phyloP scores from a whole-genome alignment of 257 asterid genomes.

The Primulina huaijiensis region DNA sequence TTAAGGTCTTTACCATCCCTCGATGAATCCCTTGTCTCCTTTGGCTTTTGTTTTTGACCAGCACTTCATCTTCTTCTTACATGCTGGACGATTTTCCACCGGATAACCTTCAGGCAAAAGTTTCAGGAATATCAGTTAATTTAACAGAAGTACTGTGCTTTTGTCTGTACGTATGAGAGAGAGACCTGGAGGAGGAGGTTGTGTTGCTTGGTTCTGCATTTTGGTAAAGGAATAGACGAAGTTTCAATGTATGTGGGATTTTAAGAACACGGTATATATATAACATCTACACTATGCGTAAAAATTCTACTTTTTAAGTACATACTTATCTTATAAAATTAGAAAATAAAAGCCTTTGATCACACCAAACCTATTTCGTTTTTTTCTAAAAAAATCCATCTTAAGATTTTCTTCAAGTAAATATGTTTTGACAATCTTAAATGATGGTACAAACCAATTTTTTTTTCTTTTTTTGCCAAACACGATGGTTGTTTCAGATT shows the following conservation, averaged over 20 bases:
- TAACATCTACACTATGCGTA: not conserved
- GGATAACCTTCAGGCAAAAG: slow-evolving; percentile 9
- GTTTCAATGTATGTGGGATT: not conserved
- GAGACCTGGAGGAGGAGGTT: slow-evolving; percentile 13
- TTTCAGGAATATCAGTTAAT: not conserved
- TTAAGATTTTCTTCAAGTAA: too few species aligned
- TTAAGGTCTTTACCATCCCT: slow-evolving; percentile 15
- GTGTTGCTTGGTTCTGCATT: slow-evolving; percentile 10
- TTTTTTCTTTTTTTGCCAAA: too few species aligned
- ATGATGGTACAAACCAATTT: too few species aligned
- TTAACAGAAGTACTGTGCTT: not conserved
- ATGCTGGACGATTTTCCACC: not conserved
- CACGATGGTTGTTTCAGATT: too few species aligned
- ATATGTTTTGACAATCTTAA: too few species aligned
- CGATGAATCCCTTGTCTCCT: slow-evolving; percentile 10
- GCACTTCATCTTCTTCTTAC: slow-evolving; percentile 6
- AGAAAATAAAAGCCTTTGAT: too few species aligned
- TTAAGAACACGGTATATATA: not conserved
- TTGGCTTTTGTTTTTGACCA: not conserved
- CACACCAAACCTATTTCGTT: too few species aligned
- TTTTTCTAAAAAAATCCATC: too few species aligned
- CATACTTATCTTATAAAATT: too few species aligned
- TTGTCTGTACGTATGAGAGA: not conserved
- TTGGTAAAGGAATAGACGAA: not conserved
- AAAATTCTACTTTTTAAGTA: too few species aligned